Conservation (phyloP, 140 eudicot genomes). For the Senecio squalidus region DNA sequence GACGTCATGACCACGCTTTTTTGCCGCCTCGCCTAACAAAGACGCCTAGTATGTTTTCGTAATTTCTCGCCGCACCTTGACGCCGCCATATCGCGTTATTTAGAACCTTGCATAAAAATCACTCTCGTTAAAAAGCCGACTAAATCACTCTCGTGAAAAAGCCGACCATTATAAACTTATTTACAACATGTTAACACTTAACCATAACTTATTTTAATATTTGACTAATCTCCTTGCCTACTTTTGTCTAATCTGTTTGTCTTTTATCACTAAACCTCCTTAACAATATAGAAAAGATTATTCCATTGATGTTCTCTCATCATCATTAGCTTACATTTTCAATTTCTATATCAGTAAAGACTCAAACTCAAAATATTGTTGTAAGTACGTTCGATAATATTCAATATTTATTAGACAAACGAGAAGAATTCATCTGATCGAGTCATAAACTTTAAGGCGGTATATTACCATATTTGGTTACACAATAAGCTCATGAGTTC, state of each 20-base stretch:
- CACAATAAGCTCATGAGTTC: conserved; percentile 19
- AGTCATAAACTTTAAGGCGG: conserved; percentile 5
- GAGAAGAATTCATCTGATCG: conserved; percentile 13
- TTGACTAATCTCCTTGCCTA: conserved; percentile 26
- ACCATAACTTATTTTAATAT: conserved; percentile 16
- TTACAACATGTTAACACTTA: conserved; percentile 8
- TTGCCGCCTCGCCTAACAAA: too few species aligned
- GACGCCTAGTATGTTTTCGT: too few species aligned
- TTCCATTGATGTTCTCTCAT: conserved; percentile 5
- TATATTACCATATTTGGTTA: neutral
- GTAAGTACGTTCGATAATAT: neutral
- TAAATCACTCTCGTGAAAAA: neutral
- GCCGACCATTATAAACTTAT: conserved; percentile 7
- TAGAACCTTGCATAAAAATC: too few species aligned
- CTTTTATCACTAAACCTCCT: conserved; percentile 15
- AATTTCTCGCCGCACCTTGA: too few species aligned
- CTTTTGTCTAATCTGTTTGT: conserved; percentile 44
- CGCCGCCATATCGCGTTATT: too few species aligned
- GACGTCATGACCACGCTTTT: too few species aligned
- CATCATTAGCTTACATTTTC: neutral
- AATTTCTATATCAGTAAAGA: neutral
- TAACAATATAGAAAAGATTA: conserved; percentile 10
- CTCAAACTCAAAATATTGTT: neutral
- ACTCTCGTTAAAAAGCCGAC: too few species aligned
- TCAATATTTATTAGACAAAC: neutral